Evolutionary conservation across 2,329 filamentous ascomycete genomes (phyloP).

Genomic region (Penicillium sp.): DNA sequence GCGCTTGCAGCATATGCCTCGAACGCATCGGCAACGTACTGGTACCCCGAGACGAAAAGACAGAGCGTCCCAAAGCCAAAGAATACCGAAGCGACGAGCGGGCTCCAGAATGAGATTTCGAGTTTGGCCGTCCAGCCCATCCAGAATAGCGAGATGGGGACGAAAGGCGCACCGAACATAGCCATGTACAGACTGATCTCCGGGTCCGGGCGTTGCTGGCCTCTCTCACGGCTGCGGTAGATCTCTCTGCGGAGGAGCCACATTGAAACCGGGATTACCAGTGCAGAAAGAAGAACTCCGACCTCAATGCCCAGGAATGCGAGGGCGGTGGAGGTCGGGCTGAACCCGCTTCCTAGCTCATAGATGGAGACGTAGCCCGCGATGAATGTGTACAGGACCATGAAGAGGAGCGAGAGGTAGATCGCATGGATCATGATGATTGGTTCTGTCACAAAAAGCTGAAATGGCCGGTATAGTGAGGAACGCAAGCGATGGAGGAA

Average conservation of each 20-base stretch:
- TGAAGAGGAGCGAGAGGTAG: slow-evolving; percentile 32
- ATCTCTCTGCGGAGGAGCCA: slow-evolving; percentile 46
- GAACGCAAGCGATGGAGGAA: slow-evolving; percentile 42
- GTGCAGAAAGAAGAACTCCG: slow-evolving; percentile 37
- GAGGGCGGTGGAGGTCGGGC: slow-evolving; percentile 45
- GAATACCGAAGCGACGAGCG: slow-evolving; percentile 49
- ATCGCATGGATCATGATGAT: slow-evolving; percentile 30
- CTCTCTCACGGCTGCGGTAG: slow-evolving; percentile 40
- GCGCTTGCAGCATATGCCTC: slow-evolving; percentile 51
- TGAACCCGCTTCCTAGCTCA: slow-evolving; percentile 47
- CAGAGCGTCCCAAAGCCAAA: slow-evolving; percentile 52
- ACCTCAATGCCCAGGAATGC: slow-evolving; percentile 50
- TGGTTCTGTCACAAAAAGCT: slow-evolving; percentile 48
- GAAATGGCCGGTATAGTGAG: slow-evolving; percentile 48
- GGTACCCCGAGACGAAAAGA: slow-evolving; percentile 51
- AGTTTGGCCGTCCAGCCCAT: slow-evolving; percentile 55
- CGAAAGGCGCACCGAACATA: slow-evolving; percentile 50
- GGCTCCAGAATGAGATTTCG: slow-evolving; percentile 50
- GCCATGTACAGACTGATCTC: slow-evolving; percentile 56
- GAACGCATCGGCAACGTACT: slow-evolving; percentile 59
- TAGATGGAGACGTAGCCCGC: slow-evolving; percentile 54
- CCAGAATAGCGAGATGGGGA: slow-evolving; percentile 57
- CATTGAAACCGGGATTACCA: slow-evolving; percentile 48
- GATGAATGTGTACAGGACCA: slow-evolving; percentile 34
- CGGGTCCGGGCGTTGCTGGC: slow-evolving; percentile 45